Conservation (phyloP, 2,329 filamentous ascomycete genomes). For the Zymoseptoria crescenta region DNA sequence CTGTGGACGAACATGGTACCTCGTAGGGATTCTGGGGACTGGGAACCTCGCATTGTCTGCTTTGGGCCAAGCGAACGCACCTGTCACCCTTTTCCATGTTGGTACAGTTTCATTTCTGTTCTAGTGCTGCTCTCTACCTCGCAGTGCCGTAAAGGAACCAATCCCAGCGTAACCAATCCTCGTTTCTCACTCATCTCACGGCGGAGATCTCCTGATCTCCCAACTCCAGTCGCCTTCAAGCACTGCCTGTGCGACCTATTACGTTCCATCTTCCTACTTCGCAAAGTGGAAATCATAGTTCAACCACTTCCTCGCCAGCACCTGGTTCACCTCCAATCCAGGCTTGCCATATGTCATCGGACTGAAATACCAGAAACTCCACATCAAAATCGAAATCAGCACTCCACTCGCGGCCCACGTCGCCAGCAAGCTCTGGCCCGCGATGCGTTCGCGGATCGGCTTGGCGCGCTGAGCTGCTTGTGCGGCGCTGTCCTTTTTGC, state of each 20-base stretch:
- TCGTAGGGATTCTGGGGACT: background rate
- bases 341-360: constrained; percentile 94
- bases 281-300: constrained; percentile 98
- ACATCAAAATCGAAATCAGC: constrained; percentile 60
- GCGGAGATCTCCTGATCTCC: background rate
- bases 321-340: constrained; percentile 69
- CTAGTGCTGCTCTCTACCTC: background rate
- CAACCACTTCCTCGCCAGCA: constrained; percentile 85
- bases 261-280: constrained; percentile 55
- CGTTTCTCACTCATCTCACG: background rate
- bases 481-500: constrained; percentile 29
- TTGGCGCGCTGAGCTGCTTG: constrained; percentile 50
- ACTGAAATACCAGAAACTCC: constrained; percentile 86
- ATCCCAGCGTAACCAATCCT: background rate
- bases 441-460: constrained; percentile 74
- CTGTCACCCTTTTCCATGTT: background rate
- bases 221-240: background rate
- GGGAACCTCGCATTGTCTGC: background rate
- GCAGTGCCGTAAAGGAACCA: background rate
- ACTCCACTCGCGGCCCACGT: constrained; percentile 72
- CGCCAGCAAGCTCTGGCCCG: constrained; percentile 65
- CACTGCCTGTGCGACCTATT: background rate
- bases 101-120: background rate
- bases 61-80: background rate
- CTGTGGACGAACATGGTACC: background rate